Conservation (phyloP, 345 rosid species). For the Linum trigynum region DNA sequence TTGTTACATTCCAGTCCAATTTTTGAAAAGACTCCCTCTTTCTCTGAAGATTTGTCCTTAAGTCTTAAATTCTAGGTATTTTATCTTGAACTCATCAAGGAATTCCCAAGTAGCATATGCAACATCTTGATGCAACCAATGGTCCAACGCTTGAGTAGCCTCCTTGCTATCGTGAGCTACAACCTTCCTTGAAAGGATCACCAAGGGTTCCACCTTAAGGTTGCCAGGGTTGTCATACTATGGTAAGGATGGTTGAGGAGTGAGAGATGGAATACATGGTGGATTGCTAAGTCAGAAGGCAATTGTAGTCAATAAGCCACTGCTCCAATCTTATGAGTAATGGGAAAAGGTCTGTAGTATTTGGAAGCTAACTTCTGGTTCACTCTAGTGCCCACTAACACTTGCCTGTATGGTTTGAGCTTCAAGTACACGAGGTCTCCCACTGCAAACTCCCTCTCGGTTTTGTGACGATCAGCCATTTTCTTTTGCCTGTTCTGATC, state of each 20-base stretch:
- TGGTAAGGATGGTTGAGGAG: not conserved
- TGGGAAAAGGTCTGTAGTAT: constrained; percentile 1
- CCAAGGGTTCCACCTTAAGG: no score
- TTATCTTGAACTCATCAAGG: no score
- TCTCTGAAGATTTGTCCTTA: no score
- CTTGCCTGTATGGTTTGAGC: constrained; percentile 2
- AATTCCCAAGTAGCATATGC: no score
- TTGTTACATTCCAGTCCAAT: no score
- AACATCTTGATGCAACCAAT: no score
- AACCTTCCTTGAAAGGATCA: no score
- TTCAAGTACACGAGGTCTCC: constrained; percentile 4
- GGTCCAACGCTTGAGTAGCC: no score
- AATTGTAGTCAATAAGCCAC: constrained; percentile 3
- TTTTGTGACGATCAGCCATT: not conserved
- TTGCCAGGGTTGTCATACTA: no score
- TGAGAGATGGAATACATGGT: constrained; percentile 4
- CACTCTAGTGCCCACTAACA: not conserved
- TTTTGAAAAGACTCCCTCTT: no score
- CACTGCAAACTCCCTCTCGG: constrained; percentile 2
- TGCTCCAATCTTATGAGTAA: not conserved
- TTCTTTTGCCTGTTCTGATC: not conserved
- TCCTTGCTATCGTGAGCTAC: no score
- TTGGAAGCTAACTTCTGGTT: not conserved
- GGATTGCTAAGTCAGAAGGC: not conserved
- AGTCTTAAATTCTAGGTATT: no score